Evolutionary conservation across 352 stramenopile genomes (phyloP).

Genomic region (Phytopythium kandeliae): DNA sequence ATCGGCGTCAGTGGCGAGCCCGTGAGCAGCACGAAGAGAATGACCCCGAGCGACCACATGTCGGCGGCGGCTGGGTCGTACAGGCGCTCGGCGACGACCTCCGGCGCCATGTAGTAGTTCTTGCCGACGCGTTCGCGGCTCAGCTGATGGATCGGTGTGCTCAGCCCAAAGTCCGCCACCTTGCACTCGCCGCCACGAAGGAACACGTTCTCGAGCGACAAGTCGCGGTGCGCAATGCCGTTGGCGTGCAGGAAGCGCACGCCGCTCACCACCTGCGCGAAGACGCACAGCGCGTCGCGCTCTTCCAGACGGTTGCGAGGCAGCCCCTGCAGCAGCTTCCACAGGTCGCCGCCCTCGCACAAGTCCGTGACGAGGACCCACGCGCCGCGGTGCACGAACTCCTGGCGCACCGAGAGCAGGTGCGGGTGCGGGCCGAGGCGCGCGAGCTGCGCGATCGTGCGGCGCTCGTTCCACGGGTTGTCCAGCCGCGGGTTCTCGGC

Average conservation of each 20-base stretch:
- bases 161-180: slow-evolving; percentile 54
- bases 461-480: slow-evolving; percentile 25
- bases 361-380: slow-evolving; percentile 57
- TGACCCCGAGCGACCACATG: slow-evolving; percentile 59
- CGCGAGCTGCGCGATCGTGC: slow-evolving; percentile 7
- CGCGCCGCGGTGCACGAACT: slow-evolving; percentile 20
- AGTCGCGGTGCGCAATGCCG: slow-evolving; percentile 41
- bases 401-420: slow-evolving; percentile 18
- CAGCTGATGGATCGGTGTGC: slow-evolving; percentile 12
- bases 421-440: slow-evolving; percentile 13
- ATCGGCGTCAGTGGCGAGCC: slow-evolving; percentile 37
- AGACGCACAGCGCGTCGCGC: slow-evolving; percentile 16
- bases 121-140: slow-evolving; percentile 28
- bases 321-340: slow-evolving; percentile 19
- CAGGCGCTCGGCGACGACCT: slow-evolving; percentile 23
- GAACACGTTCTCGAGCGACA: slow-evolving; percentile 53
- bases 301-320: slow-evolving; percentile 19
- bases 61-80: slow-evolving; percentile 53
- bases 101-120: slow-evolving; percentile 56
- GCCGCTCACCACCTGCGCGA: slow-evolving; percentile 21
- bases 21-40: slow-evolving; percentile 71
- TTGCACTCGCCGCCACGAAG: slow-evolving; percentile 25
- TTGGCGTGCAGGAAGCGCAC: slow-evolving; percentile 32
- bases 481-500: slow-evolving; percentile 13
- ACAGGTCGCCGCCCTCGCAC: slow-evolving; percentile 41